Evolutionary conservation across 331 rosid genomes (phyloP).

Genomic region (Rhamnella rubrinervis): DNA sequence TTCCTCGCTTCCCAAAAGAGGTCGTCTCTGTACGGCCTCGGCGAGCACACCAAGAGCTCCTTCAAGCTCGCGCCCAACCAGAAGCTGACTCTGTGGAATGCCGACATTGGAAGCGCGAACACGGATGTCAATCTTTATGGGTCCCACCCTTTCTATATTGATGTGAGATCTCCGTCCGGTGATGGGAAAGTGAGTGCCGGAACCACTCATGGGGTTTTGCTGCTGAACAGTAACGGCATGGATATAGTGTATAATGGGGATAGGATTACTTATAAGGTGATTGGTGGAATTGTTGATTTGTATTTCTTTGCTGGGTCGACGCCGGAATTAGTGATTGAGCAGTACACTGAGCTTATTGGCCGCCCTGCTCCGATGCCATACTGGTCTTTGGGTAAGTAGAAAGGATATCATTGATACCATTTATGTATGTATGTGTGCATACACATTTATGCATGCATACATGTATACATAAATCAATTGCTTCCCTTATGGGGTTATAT

Average conservation of each 20-base stretch:
- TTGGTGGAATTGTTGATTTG: slow-evolving; percentile 75
- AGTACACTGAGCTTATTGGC: slow-evolving; percentile 75
- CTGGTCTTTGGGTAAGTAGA: slow-evolving; percentile 85
- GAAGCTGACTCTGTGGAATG: slow-evolving; percentile 60
- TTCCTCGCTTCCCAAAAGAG: slow-evolving; percentile 56
- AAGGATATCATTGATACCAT: no score
- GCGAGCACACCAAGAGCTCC: slow-evolving; percentile 69
- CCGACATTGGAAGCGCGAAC: slow-evolving; percentile 44
- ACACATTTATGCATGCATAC: no score
- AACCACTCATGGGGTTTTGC: slow-evolving; percentile 69
- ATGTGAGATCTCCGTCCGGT: slow-evolving; percentile 51
- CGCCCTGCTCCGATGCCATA: slow-evolving; percentile 83
- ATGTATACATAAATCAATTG: no score
- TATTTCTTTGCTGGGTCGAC: slow-evolving; percentile 71
- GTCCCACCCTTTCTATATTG: slow-evolving; percentile 85
- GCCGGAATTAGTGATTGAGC: slow-evolving; percentile 69
- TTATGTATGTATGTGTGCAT: no score
- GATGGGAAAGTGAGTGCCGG: slow-evolving; percentile 50
- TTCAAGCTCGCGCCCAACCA: slow-evolving; percentile 53
- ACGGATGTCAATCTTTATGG: slow-evolving; percentile 66
- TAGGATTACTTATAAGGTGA: slow-evolving; percentile 62
- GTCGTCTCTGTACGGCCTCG: slow-evolving; percentile 64
- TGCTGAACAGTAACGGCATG: slow-evolving; percentile 86
- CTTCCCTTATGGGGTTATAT: no score
- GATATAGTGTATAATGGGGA: slow-evolving; percentile 61